Conservation (phyloP, 2,329 filamentous ascomycete genomes). For the Arthrobotrys musiformis region DNA sequence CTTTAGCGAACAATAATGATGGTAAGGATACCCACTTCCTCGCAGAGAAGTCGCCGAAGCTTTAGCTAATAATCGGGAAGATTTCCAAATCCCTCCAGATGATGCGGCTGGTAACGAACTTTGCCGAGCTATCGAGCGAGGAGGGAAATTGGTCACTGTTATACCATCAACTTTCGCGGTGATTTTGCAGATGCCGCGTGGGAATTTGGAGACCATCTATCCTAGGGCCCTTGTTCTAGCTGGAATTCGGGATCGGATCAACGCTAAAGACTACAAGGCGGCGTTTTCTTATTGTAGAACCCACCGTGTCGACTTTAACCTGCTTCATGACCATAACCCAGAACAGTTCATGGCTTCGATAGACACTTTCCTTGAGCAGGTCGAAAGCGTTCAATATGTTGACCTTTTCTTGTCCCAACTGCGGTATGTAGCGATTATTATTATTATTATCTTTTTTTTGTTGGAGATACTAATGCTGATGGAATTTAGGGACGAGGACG, state of each 20-base stretch:
- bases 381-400: slow-evolving; percentile 82
- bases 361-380: slow-evolving; percentile 80
- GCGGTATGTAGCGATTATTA: slow-evolving; percentile 58
- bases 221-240: slow-evolving; percentile 91
- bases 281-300: slow-evolving; percentile 90
- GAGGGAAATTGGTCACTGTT: slow-evolving; percentile 84
- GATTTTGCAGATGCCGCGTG: slow-evolving; percentile 92
- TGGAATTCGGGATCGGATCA: slow-evolving; percentile 83
- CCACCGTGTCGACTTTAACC: slow-evolving; percentile 97
- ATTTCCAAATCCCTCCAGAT: slow-evolving; percentile 83
- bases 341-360: slow-evolving; percentile 83
- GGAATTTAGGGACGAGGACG: slow-evolving; percentile 79
- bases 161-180: slow-evolving; percentile 88
- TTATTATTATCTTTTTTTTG: slow-evolving; percentile 67
- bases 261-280: slow-evolving; percentile 79
- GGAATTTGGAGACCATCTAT: slow-evolving; percentile 94
- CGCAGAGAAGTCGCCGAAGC: background rate
- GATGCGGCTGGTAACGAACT: slow-evolving; percentile 92
- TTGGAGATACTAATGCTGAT: slow-evolving; percentile 60
- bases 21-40: slow-evolving; percentile 65
- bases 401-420: slow-evolving; percentile 83
- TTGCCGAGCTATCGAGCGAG: slow-evolving; percentile 90
- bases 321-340: slow-evolving; percentile 92
- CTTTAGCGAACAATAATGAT: slow-evolving; percentile 72
- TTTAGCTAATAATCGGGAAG: slow-evolving; percentile 64